A percentile compares a stretch with the other conserved stretches of the same genome.
phyloP scores from a whole-genome alignment of 2,329 filamentous ascomycete species.

The Diaporthe sp. region DNA sequence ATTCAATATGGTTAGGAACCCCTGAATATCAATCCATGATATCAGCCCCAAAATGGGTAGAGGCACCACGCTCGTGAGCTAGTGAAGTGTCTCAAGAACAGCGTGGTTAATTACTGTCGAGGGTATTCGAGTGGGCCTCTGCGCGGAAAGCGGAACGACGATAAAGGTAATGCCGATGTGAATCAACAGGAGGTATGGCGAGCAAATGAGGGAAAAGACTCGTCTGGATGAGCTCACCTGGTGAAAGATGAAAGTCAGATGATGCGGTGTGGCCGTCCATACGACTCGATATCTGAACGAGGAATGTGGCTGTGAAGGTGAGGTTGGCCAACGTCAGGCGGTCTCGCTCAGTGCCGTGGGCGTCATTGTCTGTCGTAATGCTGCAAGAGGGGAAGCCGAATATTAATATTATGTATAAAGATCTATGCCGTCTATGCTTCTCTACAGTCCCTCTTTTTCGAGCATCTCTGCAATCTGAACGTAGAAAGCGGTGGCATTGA shows the following conservation, averaged over 20 bases:
- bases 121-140: not conserved
- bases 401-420: not conserved
- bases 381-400: not conserved
- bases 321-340: not conserved
- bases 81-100: not conserved
- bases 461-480: slow-evolving; percentile 78
- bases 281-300: too few relatives aligned
- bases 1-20: not conserved
- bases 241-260: too few relatives aligned
- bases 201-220: not conserved
- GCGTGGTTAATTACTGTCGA: not conserved
- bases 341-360: not conserved
- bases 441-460: slow-evolving; percentile 72
- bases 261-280: not conserved
- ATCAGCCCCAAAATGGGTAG: not conserved
- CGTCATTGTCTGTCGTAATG: not conserved
- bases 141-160: too few relatives aligned
- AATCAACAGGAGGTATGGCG: not conserved
- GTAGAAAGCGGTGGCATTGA: slow-evolving; percentile 78
- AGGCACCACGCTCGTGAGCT: not conserved
- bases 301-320: not conserved
- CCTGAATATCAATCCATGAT: slow-evolving; percentile 6
- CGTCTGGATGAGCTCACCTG: not conserved
- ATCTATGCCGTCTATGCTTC: not conserved
- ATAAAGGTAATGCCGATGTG: too few relatives aligned